Evolutionary conservation across 2,329 filamentous ascomycete species (phyloP), one percentile per base, ranked within the genome.

Genomic region (Diaporthe helianthi): DNA sequence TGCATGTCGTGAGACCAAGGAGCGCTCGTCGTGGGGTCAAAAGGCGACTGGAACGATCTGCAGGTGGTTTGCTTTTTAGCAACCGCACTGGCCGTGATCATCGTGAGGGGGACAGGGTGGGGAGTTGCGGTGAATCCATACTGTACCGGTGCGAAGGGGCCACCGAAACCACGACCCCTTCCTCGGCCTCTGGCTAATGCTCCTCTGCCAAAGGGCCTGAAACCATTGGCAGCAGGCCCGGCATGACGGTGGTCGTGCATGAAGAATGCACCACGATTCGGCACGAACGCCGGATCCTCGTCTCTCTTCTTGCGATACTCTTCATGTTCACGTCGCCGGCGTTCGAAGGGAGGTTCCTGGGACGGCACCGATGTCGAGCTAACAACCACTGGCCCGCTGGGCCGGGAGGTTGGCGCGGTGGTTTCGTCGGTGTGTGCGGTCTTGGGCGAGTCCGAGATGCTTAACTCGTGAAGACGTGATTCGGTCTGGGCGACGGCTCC

Each of bases 1-100:
- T 98, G 96, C 81, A 98, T 93, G 79, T 99, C 96, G 79, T 99
- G 96, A 73, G 93, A 89, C 96, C 96, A 98, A 53, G 88, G 91
- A 24, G 88, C 89, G 78, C 89, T 92, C 29, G 89, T 91, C 19
- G 90, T 88, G 70, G 88, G 89, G 75, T 92, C 88, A 44, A 83
- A 78, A 10, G 83, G 78, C 69, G 82, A 82, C 69, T 85, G 83
- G 55, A 84, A 77, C 73, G 83, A 80, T 69, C 81, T 83, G 70
- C 7, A 49, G 22, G 58, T 29, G n/a, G 31, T 36, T 13, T 33
- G 31, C 24, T 13, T 33, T 29, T 63, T 31, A 33, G 44, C 44
- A 36, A 8, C 71, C 71, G 66, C 54, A 36, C 61, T 55, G 67
- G 69, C 63, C 58, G 70, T 49, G 41, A 70, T 22, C 4, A n/a